Base-by-base conservation (phyloP, 305 asterid species). In the Andrographis paniculata region DNA sequence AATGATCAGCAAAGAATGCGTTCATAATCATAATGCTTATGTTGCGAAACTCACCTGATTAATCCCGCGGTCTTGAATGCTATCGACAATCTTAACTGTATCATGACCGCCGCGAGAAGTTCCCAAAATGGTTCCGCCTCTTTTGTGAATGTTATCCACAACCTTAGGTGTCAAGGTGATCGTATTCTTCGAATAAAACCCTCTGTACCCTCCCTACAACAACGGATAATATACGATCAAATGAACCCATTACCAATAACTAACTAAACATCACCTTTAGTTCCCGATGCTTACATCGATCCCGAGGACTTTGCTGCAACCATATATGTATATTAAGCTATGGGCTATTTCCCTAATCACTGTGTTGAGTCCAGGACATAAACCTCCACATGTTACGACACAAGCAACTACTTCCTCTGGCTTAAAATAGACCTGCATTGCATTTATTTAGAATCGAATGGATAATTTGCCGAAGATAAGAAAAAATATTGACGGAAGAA, bases 101-200 rank as follows among this genome's bases (percentile, higher is more conserved):
- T 86, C 93, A 46, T 86, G 96, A 50, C 99, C 99, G 47, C 99
- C 99, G 60, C 96, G 87, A 51, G 99, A 91, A 39, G 95, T 72
- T 67, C 99, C 94, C 63, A 91, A 64, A 66, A 91, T 68, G 55
- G 99, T 86, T 53, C 99, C 99, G 55, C 99, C 98, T 61, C 98
- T 94, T 65, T 91, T 86, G 66, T 91, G 98, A 65, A 91, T 86
- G 75, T 86, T 85, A 69, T 91, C 68, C 23, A 80, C 87, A 50
- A 42, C 38, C 82, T 83, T 86, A 3, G 92, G 89, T 5, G 96
- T 78, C 74, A 91, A 73, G 23, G 50, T 49, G 44, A 76, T 75
- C 42, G 95, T 86, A 55, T 91, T 91, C 74, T 77, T 84, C 12
- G 99, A 62, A 65, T 86, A 91, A 64, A 91, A 91, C 30, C 99